phyloP scores from a whole-genome alignment of 306 rosid species.

The Vachellia pachyceras region DNA sequence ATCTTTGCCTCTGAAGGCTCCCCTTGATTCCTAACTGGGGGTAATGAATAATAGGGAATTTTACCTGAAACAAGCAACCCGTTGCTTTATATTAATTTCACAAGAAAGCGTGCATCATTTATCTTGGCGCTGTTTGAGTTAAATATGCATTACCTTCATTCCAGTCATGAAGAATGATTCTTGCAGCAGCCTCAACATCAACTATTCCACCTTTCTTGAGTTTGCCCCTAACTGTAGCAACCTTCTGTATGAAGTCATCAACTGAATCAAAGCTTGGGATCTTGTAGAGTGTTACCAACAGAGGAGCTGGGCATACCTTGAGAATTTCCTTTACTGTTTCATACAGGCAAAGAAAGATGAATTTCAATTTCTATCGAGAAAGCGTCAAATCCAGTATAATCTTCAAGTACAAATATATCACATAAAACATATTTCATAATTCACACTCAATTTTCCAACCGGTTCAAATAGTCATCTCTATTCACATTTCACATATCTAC shows the following conservation, averaged over 20 bases:
- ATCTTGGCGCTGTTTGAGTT: not conserved
- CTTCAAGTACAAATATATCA: too few relatives aligned
- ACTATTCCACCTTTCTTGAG: constrained; percentile 90
- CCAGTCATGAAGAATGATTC: constrained; percentile 95
- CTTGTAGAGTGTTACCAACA: constrained; percentile 77
- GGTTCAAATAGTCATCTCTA: too few relatives aligned
- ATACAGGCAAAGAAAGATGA: constrained; percentile 19
- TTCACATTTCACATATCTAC: too few relatives aligned
- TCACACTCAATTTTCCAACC: too few relatives aligned
- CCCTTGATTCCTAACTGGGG: constrained; percentile 76
- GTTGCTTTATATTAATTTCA: constrained; percentile 22
- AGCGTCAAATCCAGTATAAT: not conserved
- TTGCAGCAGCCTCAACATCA: constrained; percentile 82
- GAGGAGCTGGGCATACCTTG: constrained; percentile 74
- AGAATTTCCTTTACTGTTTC: constrained; percentile 91
- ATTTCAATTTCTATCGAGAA: not conserved
- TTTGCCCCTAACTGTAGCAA: constrained; percentile 90
- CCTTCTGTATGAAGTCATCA: constrained; percentile 84
- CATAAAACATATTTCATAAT: too few relatives aligned
- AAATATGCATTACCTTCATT: constrained; percentile 69
- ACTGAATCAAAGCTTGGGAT: constrained; percentile 80
- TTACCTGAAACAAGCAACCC: constrained; percentile 64
- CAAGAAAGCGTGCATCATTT: constrained; percentile 6
- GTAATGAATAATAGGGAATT: constrained; percentile 90
- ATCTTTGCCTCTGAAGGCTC: constrained; percentile 77